phyloP scores from a whole-genome alignment of 2,329 filamentous ascomycete genomes.

The Sclerotiophoma versabilis region DNA sequence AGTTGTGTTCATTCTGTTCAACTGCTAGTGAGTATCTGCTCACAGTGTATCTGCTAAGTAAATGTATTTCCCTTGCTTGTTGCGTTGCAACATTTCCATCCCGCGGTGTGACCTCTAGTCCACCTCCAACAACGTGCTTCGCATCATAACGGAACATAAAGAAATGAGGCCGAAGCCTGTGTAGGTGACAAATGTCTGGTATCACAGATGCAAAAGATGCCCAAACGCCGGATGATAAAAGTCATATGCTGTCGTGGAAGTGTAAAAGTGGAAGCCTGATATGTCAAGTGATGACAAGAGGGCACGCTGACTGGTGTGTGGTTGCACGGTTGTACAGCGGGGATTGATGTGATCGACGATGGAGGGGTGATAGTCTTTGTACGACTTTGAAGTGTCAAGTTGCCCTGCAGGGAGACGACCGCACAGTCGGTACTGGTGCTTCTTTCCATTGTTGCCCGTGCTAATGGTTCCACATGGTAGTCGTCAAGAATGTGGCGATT shows the following conservation, averaged over 20 bases:
- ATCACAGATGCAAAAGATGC: constrained; percentile 42
- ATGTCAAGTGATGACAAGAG: constrained; percentile 28
- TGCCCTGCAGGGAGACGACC: constrained; percentile 14
- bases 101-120: constrained; percentile 17
- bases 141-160: constrained; percentile 14
- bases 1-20: constrained; percentile 16
- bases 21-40: constrained; percentile 9
- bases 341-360: constrained; percentile 3
- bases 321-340: constrained; percentile 12
- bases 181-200: constrained; percentile 49
- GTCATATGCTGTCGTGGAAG: constrained; percentile 41
- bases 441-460: constrained; percentile 9
- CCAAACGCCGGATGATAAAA: constrained; percentile 39
- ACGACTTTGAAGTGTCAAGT: not conserved
- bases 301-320: constrained; percentile 5
- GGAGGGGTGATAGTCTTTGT: constrained; percentile 14
- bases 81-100: constrained; percentile 15
- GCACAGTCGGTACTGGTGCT: constrained; percentile 10
- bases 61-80: constrained; percentile 11
- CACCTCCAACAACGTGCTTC: constrained; percentile 13
- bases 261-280: constrained; percentile 29
- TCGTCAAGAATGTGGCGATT: constrained; percentile 4
- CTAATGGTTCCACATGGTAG: constrained; percentile 10
- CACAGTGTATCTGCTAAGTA: constrained; percentile 11
- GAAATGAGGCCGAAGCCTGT: constrained; percentile 35